Percentiles rank a stretch among this genome's conserved stretches.
Conservation (phyloP, 2,329 filamentous ascomycete species). For the Verticillium nubilum region DNA sequence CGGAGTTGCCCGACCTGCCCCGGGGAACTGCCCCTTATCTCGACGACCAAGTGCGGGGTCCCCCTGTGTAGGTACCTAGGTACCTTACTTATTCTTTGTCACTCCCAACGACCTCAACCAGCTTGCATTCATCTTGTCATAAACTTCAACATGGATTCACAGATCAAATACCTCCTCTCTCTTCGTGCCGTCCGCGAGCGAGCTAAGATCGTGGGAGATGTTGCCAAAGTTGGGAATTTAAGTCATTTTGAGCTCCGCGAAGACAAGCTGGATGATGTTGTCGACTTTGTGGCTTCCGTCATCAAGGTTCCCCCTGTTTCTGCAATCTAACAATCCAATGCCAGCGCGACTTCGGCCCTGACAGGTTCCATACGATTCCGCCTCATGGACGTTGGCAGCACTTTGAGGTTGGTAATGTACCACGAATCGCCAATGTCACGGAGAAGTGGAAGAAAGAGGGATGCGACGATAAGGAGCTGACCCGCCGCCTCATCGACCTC, state of each 20-base stretch:
- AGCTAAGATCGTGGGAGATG: conserved; percentile 23
- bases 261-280: conserved; percentile 29
- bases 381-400: conserved; percentile 58
- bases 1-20: not conserved
- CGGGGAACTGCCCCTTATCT: not conserved
- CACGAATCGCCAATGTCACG: conserved; percentile 40
- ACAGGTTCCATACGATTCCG: conserved; percentile 40
- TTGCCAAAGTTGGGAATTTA: conserved; percentile 30
- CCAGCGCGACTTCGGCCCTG: conserved; percentile 45
- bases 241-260: conserved; percentile 36
- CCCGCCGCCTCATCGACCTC: conserved; percentile 51
- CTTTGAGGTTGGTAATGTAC: conserved; percentile 50
- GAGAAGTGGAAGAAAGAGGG: conserved; percentile 36
- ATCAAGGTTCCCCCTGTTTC: conserved; percentile 28
- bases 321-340: not conserved
- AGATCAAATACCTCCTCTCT: conserved; percentile 26
- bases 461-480: conserved; percentile 38
- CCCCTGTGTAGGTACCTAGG: too few species aligned
- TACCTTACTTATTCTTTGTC: not conserved
- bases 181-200: conserved; percentile 30
- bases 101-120: not conserved
- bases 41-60: not conserved
- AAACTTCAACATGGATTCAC: conserved; percentile 2
- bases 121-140: not conserved
- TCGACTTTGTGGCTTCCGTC: conserved; percentile 34